Evolutionary conservation across 345 rosid species (phyloP).

Genomic region (Populus ilicifolia): DNA sequence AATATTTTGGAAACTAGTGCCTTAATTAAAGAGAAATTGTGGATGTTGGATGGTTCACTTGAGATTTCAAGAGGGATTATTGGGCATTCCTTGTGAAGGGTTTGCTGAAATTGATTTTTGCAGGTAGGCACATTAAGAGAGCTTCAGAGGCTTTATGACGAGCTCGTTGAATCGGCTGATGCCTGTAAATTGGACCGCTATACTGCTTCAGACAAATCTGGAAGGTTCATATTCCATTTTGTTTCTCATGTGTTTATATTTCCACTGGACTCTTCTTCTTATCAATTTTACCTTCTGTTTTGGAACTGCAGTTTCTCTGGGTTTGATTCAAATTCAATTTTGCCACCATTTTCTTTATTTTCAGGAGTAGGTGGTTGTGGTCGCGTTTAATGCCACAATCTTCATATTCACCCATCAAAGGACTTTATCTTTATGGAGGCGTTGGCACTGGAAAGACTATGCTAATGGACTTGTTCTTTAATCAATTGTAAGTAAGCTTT

Average conservation of each 20-base stretch:
- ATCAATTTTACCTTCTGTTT: background rate
- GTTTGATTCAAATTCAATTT: background rate
- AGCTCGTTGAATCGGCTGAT: conserved; percentile 72
- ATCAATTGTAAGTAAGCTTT: conserved; percentile 62
- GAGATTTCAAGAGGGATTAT: background rate
- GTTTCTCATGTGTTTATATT: background rate
- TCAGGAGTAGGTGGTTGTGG: conserved; percentile 97
- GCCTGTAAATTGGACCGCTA: conserved; percentile 88
- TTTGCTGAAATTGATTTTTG: conserved; percentile 14
- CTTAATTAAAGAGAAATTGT: background rate
- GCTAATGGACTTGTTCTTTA: conserved; percentile 93
- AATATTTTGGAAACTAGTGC: background rate
- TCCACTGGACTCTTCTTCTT: background rate
- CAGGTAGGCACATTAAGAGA: conserved; percentile 77
- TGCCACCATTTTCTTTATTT: conserved; percentile 10
- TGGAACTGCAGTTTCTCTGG: background rate
- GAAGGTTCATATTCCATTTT: conserved; percentile 44
- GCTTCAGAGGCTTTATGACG: conserved; percentile 87
- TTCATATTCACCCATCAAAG: conserved; percentile 75
- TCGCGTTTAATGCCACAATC: conserved; percentile 77
- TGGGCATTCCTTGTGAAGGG: background rate
- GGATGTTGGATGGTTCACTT: background rate
- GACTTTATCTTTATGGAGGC: conserved; percentile 91
- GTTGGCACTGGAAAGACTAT: conserved; percentile 99
- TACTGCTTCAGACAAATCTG: conserved; percentile 67